These are phyloP conservation scores for Aspergillus sclerotiicarbonarius DNA, from an alignment of 495 filamentous ascomycete species.

Conservation along the genomic window DNA sequence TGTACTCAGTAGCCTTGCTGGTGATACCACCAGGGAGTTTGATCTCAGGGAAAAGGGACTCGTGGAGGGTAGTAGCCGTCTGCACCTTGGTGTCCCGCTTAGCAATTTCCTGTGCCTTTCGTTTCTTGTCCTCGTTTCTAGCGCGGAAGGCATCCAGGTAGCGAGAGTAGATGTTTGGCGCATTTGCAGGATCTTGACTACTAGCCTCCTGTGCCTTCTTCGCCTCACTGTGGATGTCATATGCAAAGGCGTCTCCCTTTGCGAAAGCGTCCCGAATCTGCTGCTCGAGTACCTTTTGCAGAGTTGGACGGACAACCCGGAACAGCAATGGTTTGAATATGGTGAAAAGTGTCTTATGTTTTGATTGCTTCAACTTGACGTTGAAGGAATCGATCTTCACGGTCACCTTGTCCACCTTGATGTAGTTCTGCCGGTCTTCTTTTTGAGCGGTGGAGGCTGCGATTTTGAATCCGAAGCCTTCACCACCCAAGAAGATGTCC, in stretches of 20 bases:
- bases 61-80: conserved; percentile 81
- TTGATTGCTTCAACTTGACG: conserved; percentile 90
- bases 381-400: conserved; percentile 82
- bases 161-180: conserved; percentile 80
- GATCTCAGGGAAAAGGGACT: conserved; percentile 87
- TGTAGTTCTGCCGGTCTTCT: conserved; percentile 74
- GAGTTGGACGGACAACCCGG: conserved; percentile 74
- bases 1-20: conserved; percentile 93
- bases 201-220: conserved; percentile 66
- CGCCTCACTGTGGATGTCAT: conserved; percentile 77
- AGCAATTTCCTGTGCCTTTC: conserved; percentile 59
- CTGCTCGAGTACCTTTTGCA: conserved; percentile 86
- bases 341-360: conserved; percentile 86
- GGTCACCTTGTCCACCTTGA: conserved; percentile 88
- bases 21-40: conserved; percentile 87
- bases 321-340: conserved; percentile 88
- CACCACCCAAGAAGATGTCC: conserved; percentile 85
- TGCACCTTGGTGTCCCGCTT: conserved; percentile 67
- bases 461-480: conserved; percentile 89
- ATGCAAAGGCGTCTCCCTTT: conserved; percentile 66
- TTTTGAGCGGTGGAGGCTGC: conserved; percentile 79
- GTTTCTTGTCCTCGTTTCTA: conserved; percentile 67
- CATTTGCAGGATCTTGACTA: conserved; percentile 69
- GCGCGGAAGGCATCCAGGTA: conserved; percentile 77
- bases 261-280: conserved; percentile 76